Evolutionary conservation across 1,284 basidiomycete genomes (phyloP), one percentile per base, ranked within the genome.

Genomic region (Boletus smithii): DNA sequence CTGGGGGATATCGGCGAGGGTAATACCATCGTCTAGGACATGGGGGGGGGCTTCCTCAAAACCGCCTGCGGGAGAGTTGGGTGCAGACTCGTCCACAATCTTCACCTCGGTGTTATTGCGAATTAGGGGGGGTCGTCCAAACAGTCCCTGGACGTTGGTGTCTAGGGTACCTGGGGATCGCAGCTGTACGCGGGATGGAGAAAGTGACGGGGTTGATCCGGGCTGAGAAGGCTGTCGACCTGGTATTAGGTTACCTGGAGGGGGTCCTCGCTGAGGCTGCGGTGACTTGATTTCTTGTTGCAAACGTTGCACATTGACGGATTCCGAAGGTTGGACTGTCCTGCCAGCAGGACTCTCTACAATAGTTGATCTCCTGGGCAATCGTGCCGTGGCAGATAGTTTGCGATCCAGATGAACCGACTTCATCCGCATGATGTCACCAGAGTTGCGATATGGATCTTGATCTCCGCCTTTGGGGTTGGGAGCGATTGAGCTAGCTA

Each of bases 1-100:
- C 61, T 94, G 88, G 7, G 95, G 93, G 51, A 99, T 90, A 70
- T 99, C 97, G n/a, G 91, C 93, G 9, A 99, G 79, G 0, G 95
- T 97, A 59, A 98, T 85, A 5, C 85, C 87, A 50, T 95, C 91
- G 48, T 94, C 90, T 33, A 72, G 56, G 8, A 65, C 59, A 36
- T 58, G 62, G 34, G 60, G 50, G 5, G 70, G 68, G 26, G 47
- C 26, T 33, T 75, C 73, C 26, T 77, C 73, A 22, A 57, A 55
- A 8, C 72, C 76, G 18, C 72, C 75, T 10, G 83, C 75, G 10
- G 85, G 85, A 30, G 86, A 83, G 50, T 77, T 83, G 3, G 86
- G 85, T 29, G 70, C 76, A 46, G 81, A 84, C 39, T 95, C 92
- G 58, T 93, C 91, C 37, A 95, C 81, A 54, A 95, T 95, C 76